Percentiles rank a stretch among this genome's conserved stretches.
Evolutionary conservation across 805 yeast genomes (phyloP).

Genomic region (Ogataea pilisensis): DNA sequence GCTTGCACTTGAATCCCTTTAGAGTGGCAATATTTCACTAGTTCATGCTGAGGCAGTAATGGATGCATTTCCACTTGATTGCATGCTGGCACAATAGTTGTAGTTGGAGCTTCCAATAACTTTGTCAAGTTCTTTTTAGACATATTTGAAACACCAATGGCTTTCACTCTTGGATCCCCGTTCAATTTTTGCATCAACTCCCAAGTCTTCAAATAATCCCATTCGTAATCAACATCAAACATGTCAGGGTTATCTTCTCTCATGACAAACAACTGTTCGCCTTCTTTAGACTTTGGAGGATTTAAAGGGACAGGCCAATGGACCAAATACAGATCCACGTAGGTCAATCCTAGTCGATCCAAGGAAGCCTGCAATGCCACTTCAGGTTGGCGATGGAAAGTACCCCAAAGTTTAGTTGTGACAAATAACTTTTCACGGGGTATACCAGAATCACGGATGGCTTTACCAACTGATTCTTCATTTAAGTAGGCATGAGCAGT

Average conservation of each 20-base stretch:
- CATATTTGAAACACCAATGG: slow-evolving; percentile 78
- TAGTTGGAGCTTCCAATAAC: slow-evolving; percentile 44
- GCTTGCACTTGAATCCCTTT: slow-evolving; percentile 63
- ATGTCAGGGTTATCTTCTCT: slow-evolving; percentile 22
- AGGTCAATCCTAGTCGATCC: slow-evolving; percentile 48
- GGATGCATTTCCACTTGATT: slow-evolving; percentile 80
- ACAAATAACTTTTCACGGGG: slow-evolving; percentile 49
- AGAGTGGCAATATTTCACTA: slow-evolving; percentile 46
- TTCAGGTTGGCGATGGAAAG: slow-evolving; percentile 35
- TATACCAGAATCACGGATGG: slow-evolving; percentile 42
- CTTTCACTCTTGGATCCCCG: slow-evolving; percentile 38
- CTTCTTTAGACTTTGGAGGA: slow-evolving; percentile 30
- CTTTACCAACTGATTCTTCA: slow-evolving; percentile 58
- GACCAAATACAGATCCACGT: slow-evolving; percentile 68
- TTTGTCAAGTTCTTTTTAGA: slow-evolving; percentile 47
- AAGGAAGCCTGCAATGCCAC: slow-evolving; percentile 50
- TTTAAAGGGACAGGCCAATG: slow-evolving; percentile 76
- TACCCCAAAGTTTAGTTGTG: slow-evolving; percentile 61
- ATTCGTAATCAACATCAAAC: slow-evolving; percentile 24
- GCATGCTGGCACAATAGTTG: slow-evolving; percentile 56
- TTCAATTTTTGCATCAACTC: slow-evolving; percentile 52
- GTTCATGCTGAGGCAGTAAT: slow-evolving; percentile 56
- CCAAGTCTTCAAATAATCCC: slow-evolving; percentile 55
- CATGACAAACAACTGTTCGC: slow-evolving; percentile 22
- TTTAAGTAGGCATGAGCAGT: slow-evolving; percentile 68